Base-by-base conservation (phyloP, 1,284 basidiomycete species). In the Tilletia indica region DNA sequence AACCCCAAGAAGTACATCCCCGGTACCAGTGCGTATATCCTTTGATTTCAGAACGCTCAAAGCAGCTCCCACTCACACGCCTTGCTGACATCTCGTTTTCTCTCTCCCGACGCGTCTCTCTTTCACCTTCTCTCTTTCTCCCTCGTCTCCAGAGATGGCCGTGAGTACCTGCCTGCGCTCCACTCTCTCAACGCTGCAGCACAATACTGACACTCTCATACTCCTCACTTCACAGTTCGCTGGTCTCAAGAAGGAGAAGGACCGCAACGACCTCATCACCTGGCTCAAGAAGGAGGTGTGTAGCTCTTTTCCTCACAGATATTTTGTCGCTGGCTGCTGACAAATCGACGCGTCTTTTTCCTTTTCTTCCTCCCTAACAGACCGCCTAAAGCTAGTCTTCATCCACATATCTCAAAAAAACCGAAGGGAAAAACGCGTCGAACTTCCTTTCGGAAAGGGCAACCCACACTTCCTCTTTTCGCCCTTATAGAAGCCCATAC, bases 1-100 rank as follows among this genome's bases (percentile, higher is more conserved):
- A 94, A 97, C 89, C 94, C 94, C 75, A 97, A 97, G 89, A 96
- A 96, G 90, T 92, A 91, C 78, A 82, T 82, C 58, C 80, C 81
- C 34, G 82, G 81, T 47, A 75, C 75, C 73, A 79, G 68, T 68
- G 51, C 47, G 68, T 56, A 25, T 16, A 8, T 49, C 16, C 68
- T 25, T 38, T 4, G 6, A 48, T 45, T n/a, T 8, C 6, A 63
- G 8, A 39, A 34, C 54, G n/a, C 16, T 31, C 25, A 31, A 31
- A 31, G 25, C 25, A 31, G 61, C 36, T 34, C n/a, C 61, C 61
- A 25, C 6, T 25, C 1, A 12, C 61, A 63, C 25, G 11, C 61
- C 39, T 14, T 47, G 45, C 48, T 68, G 45, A 48, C 66, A 19
- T 12, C 51, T 54, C 31, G 12, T 42, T 4, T 42, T 67, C 64